These are phyloP conservation scores for Venturiaceae sp. DNA, from an alignment of 2,329 filamentous ascomycete species.

Conservation along the genomic window DNA sequence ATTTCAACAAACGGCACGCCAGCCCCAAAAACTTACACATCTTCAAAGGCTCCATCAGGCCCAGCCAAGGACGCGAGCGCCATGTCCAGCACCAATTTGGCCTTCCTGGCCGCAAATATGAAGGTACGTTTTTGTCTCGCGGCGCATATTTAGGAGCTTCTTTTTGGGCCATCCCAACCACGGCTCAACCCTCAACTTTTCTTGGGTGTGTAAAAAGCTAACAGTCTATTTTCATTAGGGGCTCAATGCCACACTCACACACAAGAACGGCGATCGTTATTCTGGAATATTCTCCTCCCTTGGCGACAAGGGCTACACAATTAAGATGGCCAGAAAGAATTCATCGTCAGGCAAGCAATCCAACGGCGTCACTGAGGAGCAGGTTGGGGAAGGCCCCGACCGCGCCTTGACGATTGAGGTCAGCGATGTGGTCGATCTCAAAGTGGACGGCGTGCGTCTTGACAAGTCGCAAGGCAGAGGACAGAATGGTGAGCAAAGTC, in stretches of 20 bases:
- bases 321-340: conserved; percentile 56
- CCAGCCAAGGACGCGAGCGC: conserved; percentile 38
- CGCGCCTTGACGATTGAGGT: conserved; percentile 51
- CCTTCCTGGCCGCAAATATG: conserved; percentile 33
- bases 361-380: conserved; percentile 36
- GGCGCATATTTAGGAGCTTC: not conserved
- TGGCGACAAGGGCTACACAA: conserved; percentile 42
- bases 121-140: not conserved
- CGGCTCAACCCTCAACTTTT: not conserved
- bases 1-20: conserved; percentile 43
- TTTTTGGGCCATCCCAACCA: not conserved
- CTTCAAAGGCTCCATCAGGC: conserved; percentile 25
- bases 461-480: conserved; percentile 40
- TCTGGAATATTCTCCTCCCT: conserved; percentile 51
- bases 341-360: conserved; percentile 28
- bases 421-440: conserved; percentile 49
- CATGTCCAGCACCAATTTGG: conserved; percentile 49
- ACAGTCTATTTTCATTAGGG: conserved; percentile 53
- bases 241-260: conserved; percentile 42
- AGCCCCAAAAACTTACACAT: conserved; percentile 26
- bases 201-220: conserved; percentile 36
- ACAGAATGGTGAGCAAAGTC: conserved; percentile 46
- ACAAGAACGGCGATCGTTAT: conserved; percentile 52
- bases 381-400: conserved; percentile 35
- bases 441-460: conserved; percentile 42